Evolutionary conservation across 2,329 filamentous ascomycete species (phyloP), one percentile per base, ranked within the genome.

Genomic region (Sordariomycetes sp.): DNA sequence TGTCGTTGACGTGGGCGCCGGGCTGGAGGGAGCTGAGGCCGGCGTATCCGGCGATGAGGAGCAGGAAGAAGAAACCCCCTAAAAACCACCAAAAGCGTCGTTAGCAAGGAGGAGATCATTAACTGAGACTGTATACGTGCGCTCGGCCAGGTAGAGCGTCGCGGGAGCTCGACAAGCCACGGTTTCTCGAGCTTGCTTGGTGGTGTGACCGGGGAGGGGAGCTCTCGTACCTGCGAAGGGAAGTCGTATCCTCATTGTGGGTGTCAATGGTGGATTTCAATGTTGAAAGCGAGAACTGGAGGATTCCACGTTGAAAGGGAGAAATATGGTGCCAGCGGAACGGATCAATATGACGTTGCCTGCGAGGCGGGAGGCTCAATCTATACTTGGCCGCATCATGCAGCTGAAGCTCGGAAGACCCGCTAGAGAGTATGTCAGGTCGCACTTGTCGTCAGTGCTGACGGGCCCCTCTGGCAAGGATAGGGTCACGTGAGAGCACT

Each of bases 151-250:
- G n/a, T 18, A 14, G 57, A 22, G 22, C n/a, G 57, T n/a, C 20
- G 46, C 22, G 14, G 52, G 24, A 16, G 52, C 12, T 20, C n/a
- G 11, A 50, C n/a, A 24, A 3, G 20, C 46, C 22, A 7, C 46
- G 22, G 46, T n/a, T 50, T 7, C 20, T 50, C 20, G 7, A 14
- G 8, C 22, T 24, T 50, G 34, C 50, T 43, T 35, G 32, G 48
- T 51, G 16, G 40, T 53, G 24, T 54, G 48, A 53, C 46, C 24
- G 52, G 62, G 63, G 54, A 63, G 56, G 59, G 57, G 54, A 51
- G 32, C 22, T 59, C 34, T 61, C 83, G 68, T 77, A 94, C 92
- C 89, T 75, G 90, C 90, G 70, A 96, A 96, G 58, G 89, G 88
- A 66, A 91, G 82, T 68, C 92, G 85, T 76, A 97, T 90, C 72